Percentiles rank a stretch among this genome's conserved stretches.
Evolutionary conservation across 2,329 filamentous ascomycete species (phyloP).

Genomic region (Neofusicoccum ribis): DNA sequence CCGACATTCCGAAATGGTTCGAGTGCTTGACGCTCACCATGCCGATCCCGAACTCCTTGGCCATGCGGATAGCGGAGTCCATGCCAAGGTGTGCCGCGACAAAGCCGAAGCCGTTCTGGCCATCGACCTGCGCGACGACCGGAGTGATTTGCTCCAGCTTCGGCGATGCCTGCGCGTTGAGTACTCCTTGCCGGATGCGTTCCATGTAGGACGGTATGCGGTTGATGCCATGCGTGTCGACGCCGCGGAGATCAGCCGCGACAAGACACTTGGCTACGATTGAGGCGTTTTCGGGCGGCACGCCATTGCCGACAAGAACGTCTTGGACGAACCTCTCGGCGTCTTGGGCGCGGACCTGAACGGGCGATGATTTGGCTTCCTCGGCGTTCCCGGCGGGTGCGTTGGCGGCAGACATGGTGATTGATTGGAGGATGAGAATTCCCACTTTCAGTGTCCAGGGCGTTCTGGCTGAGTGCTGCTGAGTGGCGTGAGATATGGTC

Average conservation of each 20-base stretch:
- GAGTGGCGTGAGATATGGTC: not conserved
- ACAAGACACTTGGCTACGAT: conserved; percentile 69
- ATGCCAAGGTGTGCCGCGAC: conserved; percentile 68
- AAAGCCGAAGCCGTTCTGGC: conserved; percentile 73
- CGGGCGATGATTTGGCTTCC: conserved; percentile 22
- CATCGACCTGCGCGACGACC: conserved; percentile 68
- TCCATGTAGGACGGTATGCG: conserved; percentile 76
- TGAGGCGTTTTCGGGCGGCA: conserved; percentile 58
- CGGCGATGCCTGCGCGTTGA: conserved; percentile 63
- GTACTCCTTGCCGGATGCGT: conserved; percentile 68
- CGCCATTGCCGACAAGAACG: conserved; percentile 62
- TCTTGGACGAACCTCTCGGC: conserved; percentile 50
- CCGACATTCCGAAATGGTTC: conserved; percentile 83
- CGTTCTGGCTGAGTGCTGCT: not conserved
- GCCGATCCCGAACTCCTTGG: conserved; percentile 66
- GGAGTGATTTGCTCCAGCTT: conserved; percentile 64
- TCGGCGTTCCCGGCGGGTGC: not conserved
- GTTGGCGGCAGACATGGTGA: not conserved
- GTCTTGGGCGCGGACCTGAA: conserved; percentile 25
- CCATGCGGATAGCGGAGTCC: conserved; percentile 66
- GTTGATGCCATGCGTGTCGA: conserved; percentile 78
- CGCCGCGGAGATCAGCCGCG: conserved; percentile 72
- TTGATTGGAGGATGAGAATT: not conserved
- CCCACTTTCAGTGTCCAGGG: not conserved
- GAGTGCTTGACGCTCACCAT: conserved; percentile 74